Evolutionary conservation across 1,139 yeast genomes (phyloP), one percentile per base, ranked within the genome.

Genomic region (Blastobotrys proliferans): DNA sequence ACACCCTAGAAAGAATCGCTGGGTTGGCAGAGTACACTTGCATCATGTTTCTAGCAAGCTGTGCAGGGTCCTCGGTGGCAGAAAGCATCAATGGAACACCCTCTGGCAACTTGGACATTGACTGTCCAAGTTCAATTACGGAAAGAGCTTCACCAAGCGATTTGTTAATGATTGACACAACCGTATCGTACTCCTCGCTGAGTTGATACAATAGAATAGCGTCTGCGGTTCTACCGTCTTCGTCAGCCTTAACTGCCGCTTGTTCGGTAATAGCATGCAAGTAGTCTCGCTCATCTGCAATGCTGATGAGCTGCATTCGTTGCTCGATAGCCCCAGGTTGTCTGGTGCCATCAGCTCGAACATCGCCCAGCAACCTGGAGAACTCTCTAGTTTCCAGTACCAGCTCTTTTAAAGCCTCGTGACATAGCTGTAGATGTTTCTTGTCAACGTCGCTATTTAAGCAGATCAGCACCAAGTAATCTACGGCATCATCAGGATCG

Each of bases 401-500:
- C 47, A 92, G 75, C 60, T 90, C 95, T 51, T 90, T 76, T 40
- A 92, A 69, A 0, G 95, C 83, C 55, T 83, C 92, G 55, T 83
- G 92, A 52, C 88, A 81, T 39, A 83, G 68, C 38, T 72, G 68
- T 3, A 75, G 66, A 35, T 66, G 57, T 40, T 43, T 48, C 38
- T 51, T 43, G 2, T 54, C 56, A 11, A 58, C 22, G n/a, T 58
- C 60, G 10, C 66, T 60, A 39, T 69, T 67, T 56, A 88, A 61
- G 29, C 87, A 82, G 31, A 90, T 79, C 52, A 86, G 69, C 22
- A 85, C 73, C 43, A 92, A 67, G 60, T 92, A 92, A 60, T 92
- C 97, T 27, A 87, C 84, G 0, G 97, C 97, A 46, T 84, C 86
- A 57, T 81, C 77, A 18, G 97, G 95, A 66, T 90, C 95, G 37